Evolutionary conservation across 2,329 filamentous ascomycete species (phyloP), one percentile per base, ranked within the genome.

Genomic region (Neofusicoccum ribis): DNA sequence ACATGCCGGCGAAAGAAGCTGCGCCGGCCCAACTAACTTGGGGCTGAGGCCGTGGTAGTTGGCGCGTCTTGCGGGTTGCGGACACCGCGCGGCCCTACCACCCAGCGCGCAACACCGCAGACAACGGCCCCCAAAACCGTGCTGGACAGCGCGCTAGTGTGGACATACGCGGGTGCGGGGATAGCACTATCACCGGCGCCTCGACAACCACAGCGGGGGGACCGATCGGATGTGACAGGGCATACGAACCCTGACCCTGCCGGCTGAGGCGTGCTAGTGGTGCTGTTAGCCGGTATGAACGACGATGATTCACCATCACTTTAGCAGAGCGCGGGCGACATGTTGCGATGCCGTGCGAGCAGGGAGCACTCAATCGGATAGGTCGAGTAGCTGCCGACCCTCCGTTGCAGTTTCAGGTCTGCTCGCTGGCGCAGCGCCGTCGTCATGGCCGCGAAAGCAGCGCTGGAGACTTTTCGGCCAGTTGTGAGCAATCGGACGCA

Each of bases 401-500:
- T 14, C 17, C 9, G 43, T 15, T 20, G 43, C 17, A 31, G 46
- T 14, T 49, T 20, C 46, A 23, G 8, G 27, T 31, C 27, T 31
- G 27, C 27, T 31, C 27, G 5, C 27, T 31, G 27, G 27, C 27
- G 27, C 23, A 23, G 23, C 23, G 23, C 23, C 23, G 23, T 23
- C 23, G 23, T 23, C 23, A 23, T 23, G 23, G 23, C 23, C 23
- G 23, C 27, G 27, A 31, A 31, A 31, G 27, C 27, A 31, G 27
- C 5, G 27, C 27, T 59, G 54, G 54, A 59, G 54, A 59, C 39
- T 34, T 59, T 59, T 59, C 54, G 54, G 54, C 23, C 37, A 60
- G 43, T 60, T 47, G 17, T 47, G 27, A 41, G 41, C 23, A 15
- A 17, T 14, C 51, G 43, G 34, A 41, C 5, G 31, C 14, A 39